Conservation (phyloP, 129 eudicot genomes). For the Chrysanthemum lavandulifolium region DNA sequence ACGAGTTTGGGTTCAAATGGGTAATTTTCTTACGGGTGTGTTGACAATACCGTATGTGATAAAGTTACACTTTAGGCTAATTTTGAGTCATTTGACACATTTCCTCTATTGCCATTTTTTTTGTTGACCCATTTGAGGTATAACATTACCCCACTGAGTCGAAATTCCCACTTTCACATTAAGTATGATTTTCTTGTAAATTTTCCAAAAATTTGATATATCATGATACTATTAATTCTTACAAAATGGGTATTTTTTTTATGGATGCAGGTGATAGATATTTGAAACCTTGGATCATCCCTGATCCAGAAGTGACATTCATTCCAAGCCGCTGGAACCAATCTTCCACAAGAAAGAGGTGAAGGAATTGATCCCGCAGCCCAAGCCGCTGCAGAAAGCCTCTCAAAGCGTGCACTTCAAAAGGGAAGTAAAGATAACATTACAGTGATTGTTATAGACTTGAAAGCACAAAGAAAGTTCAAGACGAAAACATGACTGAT, state of each 20-base stretch:
- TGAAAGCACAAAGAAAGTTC: slow-evolving; percentile 72
- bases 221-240: not conserved
- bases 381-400: slow-evolving; percentile 77
- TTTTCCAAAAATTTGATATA: not conserved
- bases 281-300: slow-evolving; percentile 84
- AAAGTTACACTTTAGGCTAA: not conserved
- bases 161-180: not conserved
- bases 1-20: not conserved
- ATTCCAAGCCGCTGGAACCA: slow-evolving; percentile 58
- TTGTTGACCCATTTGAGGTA: not conserved
- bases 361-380: slow-evolving; percentile 76
- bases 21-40: too few species aligned
- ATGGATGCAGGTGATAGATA: slow-evolving; percentile 65
- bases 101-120: not conserved
- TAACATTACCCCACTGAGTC: not conserved
- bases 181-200: not conserved
- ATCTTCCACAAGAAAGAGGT: slow-evolving; percentile 51
- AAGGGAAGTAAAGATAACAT: slow-evolving; percentile 91
- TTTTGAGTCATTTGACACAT: not conserved
- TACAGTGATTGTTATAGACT: slow-evolving; percentile 69
- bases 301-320: slow-evolving; percentile 80
- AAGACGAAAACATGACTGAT: slow-evolving; percentile 48
- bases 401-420: slow-evolving; percentile 75
- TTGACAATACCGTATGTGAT: not conserved
- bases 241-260: slow-evolving; percentile 10